Evolutionary conservation across 2,329 filamentous ascomycete species (phyloP), one percentile per base, ranked within the genome.

Genomic region (Pseudogymnoascus sp.): DNA sequence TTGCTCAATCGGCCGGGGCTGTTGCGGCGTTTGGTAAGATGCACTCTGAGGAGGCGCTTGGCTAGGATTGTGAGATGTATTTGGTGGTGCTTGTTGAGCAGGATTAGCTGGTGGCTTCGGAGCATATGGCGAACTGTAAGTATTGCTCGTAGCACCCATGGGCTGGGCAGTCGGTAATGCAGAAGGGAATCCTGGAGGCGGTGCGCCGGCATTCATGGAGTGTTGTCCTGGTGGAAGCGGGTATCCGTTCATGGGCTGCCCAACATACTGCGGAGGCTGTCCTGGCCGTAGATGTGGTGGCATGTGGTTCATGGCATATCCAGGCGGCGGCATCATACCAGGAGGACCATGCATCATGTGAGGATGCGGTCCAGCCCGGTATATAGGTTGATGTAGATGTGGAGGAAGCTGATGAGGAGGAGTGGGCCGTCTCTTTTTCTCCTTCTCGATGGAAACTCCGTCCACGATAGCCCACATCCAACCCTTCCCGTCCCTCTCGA

Each of bases 391-490:
- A 33, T 71, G 70, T 53, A 69, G 66, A 62, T 64, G 67, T 10
- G 65, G 59, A 64, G 64, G 65, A 40, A 72, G 72, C 33, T 76
- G 77, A 40, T 61, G 59, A 40, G 78, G 77, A 60, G 79, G 78
- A 28, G 77, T 74, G 5, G 65, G 60, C 64, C 69, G 69, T 63
- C 69, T 71, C 70, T 83, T 83, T 73, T 83, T 84, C 67, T 82
- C 79, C 67, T 82, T 84, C 67, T 84, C 82, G 61, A 84, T 82
- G 1, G 80, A 80, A 1, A 80, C 77, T 21, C 80, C 79, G 9
- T 78, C 76, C 31, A 81, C 78, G 68, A 85, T 79, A 7, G 77
- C 77, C 83, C 83, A 86, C 64, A 82, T 76, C 73, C 78, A 83
- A 15, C 83, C 83, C 70, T 85, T 85, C 35, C 83, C 83, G 64